Conservation (phyloP, 176 grass and related monocot species). For the Zea luxurians region DNA sequence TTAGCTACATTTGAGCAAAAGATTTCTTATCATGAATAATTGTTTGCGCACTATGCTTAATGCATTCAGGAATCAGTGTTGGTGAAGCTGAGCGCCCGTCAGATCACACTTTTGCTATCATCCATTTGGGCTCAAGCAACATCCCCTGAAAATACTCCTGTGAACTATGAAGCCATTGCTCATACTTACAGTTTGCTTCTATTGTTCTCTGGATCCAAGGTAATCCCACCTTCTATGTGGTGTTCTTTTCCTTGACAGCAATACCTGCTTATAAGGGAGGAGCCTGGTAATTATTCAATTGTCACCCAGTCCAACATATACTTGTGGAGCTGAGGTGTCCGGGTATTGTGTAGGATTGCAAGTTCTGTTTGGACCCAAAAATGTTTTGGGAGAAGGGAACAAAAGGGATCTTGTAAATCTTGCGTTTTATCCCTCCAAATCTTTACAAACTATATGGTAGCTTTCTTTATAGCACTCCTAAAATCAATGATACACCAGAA, state of each 20-base stretch:
- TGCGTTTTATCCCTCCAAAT: background rate
- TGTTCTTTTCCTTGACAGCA: constrained; percentile 30
- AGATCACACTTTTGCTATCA: constrained; percentile 88
- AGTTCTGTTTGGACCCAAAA: constrained; percentile 22
- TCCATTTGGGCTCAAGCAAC: constrained; percentile 94
- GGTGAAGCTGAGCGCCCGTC: constrained; percentile 79
- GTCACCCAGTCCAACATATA: constrained; percentile 15
- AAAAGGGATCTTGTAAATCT: background rate
- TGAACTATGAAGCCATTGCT: constrained; percentile 98
- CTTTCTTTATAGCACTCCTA: background rate
- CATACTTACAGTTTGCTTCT: constrained; percentile 90
- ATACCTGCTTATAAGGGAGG: constrained; percentile 19
- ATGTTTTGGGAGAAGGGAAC: background rate
- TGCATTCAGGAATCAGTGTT: constrained; percentile 69
- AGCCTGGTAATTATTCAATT: constrained; percentile 14
- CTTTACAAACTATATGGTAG: background rate
- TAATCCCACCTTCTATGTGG: constrained; percentile 32
- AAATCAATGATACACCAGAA: background rate
- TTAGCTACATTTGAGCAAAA: constrained; percentile 31
- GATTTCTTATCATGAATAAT: constrained; percentile 38
- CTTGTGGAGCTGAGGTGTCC: constrained; percentile 3
- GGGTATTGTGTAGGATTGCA: background rate
- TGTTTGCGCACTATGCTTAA: constrained; percentile 43
- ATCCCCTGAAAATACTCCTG: constrained; percentile 76
- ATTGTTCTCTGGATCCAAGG: constrained; percentile 88